Percentiles rank a stretch among this genome's conserved stretches.
Evolutionary conservation across 2,329 filamentous ascomycete species (phyloP).

Genomic region (Capronia americana): DNA sequence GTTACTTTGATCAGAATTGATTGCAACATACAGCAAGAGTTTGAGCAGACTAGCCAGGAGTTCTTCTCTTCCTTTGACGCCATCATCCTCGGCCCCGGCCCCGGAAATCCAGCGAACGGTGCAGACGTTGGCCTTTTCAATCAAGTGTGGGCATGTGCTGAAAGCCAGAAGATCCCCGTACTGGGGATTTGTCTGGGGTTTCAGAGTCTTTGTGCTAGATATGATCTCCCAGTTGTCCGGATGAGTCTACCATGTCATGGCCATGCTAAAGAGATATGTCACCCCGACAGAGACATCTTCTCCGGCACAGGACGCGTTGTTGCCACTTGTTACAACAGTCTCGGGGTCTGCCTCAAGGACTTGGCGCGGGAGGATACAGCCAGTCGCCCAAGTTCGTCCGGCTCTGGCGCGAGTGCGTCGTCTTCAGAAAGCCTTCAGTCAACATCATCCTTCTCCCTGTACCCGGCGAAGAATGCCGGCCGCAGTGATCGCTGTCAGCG

Average conservation of each 20-base stretch:
- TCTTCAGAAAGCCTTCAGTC: conserved; percentile 31
- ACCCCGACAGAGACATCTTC: conserved; percentile 70
- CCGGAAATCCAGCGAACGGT: conserved; percentile 74
- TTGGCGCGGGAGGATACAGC: conserved; percentile 6
- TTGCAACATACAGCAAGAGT: conserved; percentile 54
- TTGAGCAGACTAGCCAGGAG: conserved; percentile 39
- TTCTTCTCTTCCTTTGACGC: conserved; percentile 65
- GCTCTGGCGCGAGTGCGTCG: conserved; percentile 25
- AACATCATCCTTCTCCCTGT: neutral
- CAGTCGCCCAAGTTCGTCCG: conserved; percentile 32
- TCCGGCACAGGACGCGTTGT: conserved; percentile 63
- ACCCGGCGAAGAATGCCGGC: neutral
- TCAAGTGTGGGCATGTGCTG: conserved; percentile 72
- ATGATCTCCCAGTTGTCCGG: conserved; percentile 70
- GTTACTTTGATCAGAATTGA: conserved; percentile 78
- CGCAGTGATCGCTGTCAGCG: neutral
- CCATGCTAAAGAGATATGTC: conserved; percentile 73
- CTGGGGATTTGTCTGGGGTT: conserved; percentile 90
- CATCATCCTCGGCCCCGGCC: conserved; percentile 88
- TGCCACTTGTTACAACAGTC: conserved; percentile 68
- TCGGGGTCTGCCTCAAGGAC: conserved; percentile 30
- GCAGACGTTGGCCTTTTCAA: conserved; percentile 84
- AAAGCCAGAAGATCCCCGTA: conserved; percentile 70
- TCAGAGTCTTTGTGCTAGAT: conserved; percentile 75
- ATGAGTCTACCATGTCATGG: conserved; percentile 80